Percentiles rank a stretch among this genome's conserved stretches.
Evolutionary conservation across 2,329 filamentous ascomycete species (phyloP).

Genomic region (Gnomoniopsis smithogilvyi): DNA sequence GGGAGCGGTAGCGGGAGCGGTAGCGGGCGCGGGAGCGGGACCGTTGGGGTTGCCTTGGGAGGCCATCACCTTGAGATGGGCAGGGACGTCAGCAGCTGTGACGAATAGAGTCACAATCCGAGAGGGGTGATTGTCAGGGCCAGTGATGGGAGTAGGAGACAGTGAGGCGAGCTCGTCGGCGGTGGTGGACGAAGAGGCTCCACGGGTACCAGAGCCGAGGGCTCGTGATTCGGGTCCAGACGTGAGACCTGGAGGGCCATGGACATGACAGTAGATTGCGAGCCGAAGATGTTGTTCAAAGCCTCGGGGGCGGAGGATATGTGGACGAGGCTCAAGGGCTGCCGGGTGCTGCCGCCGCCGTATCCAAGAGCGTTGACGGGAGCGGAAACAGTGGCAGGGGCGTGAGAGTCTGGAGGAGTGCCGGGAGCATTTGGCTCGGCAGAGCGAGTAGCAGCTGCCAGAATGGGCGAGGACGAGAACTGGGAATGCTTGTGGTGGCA

Average conservation of each 20-base stretch:
- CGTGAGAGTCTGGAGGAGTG: too few relatives aligned
- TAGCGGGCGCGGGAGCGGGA: conserved; percentile 21
- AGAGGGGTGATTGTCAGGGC: conserved; percentile 1
- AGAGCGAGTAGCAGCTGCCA: too few relatives aligned
- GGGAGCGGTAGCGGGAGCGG: conserved; percentile 22
- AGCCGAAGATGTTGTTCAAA: too few relatives aligned
- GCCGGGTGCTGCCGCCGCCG: too few relatives aligned
- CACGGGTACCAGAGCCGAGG: conserved; percentile 1
- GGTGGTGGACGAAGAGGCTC: not conserved
- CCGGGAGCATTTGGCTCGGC: too few relatives aligned
- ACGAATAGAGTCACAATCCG: conserved; percentile 3
- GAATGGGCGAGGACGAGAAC: too few relatives aligned
- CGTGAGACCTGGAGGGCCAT: not conserved
- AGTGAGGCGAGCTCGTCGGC: not conserved
- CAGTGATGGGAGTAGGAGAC: not conserved
- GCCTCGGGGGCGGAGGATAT: too few relatives aligned
- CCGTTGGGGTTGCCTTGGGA: not conserved
- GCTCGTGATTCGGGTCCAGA: not conserved
- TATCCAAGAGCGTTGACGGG: too few relatives aligned
- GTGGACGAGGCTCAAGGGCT: too few relatives aligned
- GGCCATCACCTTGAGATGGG: not conserved
- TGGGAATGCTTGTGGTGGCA: too few relatives aligned
- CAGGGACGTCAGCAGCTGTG: conserved; percentile 17
- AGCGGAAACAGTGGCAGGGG: too few relatives aligned
- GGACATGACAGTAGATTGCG: not conserved